A percentile compares a stretch with the other conserved stretches of the same genome.
These are phyloP conservation scores for Pyrus bretschneideri DNA, from an alignment of 306 rosid genomes.

Conservation along the genomic window DNA sequence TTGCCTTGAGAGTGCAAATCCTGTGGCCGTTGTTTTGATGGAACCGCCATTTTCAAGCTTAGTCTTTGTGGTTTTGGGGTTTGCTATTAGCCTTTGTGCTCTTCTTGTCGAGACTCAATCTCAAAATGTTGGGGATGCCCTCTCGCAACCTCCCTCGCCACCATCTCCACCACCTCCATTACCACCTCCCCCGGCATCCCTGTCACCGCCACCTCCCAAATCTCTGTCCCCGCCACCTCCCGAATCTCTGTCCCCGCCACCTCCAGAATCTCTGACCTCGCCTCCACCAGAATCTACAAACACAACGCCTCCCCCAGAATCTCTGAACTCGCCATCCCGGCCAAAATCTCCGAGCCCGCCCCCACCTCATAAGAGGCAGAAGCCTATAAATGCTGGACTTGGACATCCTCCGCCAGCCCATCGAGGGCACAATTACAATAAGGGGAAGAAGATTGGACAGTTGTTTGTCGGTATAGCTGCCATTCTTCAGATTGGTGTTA, in stretches of 20 bases:
- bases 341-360: too few species aligned
- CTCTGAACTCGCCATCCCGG: neutral
- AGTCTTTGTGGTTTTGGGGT: conserved; percentile 36
- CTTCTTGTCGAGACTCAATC: conserved; percentile 37
- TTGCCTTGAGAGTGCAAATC: conserved; percentile 5
- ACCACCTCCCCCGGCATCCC: neutral
- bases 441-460: conserved; percentile 70
- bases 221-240: neutral
- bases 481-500: conserved; percentile 59
- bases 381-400: neutral
- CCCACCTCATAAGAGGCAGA: neutral
- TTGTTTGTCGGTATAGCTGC: conserved; percentile 59
- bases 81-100: conserved; percentile 32
- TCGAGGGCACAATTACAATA: conserved; percentile 28
- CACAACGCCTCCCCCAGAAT: neutral
- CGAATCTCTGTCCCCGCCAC: neutral
- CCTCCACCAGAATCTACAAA: neutral
- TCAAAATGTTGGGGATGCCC: neutral
- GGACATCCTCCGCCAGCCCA: neutral
- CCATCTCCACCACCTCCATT: neutral
- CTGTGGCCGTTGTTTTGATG: conserved; percentile 37
- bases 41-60: conserved; percentile 44
- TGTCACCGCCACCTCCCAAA: neutral
- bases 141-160: neutral
- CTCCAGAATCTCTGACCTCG: neutral